A percentile compares a stretch with the other conserved stretches of the same genome.
These are phyloP conservation scores for Tremellales sp. DNA, from an alignment of 1,284 basidiomycete species.

Conservation along the genomic window DNA sequence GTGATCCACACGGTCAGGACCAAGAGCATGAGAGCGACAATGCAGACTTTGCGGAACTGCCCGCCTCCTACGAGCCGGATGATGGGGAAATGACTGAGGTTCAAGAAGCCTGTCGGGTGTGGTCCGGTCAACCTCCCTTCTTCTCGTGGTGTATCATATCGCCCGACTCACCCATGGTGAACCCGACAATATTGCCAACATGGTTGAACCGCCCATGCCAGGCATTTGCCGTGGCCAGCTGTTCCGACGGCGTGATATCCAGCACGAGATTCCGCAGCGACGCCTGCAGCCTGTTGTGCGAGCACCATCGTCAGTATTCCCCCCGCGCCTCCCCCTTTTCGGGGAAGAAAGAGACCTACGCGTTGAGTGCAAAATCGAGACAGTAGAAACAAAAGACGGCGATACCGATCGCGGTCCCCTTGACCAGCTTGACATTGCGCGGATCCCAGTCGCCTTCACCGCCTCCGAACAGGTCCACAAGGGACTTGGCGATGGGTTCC, in stretches of 20 bases:
- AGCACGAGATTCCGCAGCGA: conserved; percentile 86
- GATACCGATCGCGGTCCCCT: conserved; percentile 69
- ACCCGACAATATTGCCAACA: conserved; percentile 90
- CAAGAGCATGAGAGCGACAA: conserved; percentile 76
- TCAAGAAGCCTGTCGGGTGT: conserved; percentile 65
- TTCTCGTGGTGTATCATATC: background rate
- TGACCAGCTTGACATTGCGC: conserved; percentile 58
- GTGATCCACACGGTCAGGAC: conserved; percentile 80
- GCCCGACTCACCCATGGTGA: conserved; percentile 69
- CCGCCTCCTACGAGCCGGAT: conserved; percentile 79
- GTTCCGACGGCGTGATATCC: conserved; percentile 79
- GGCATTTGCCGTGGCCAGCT: conserved; percentile 90
- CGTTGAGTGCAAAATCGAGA: conserved; percentile 90
- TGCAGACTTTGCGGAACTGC: conserved; percentile 93
- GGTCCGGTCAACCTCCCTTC: background rate
- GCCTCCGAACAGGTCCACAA: conserved; percentile 72
- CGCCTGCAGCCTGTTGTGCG: conserved; percentile 68
- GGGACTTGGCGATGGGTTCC: conserved; percentile 63
- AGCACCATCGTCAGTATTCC: background rate
- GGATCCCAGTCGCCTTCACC: conserved; percentile 91
- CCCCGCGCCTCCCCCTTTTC: too few relatives aligned
- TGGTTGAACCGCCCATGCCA: conserved; percentile 96
- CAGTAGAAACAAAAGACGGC: conserved; percentile 90
- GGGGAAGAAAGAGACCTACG: conserved; percentile 29
- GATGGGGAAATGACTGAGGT: conserved; percentile 69